These are phyloP conservation scores for Cercospora zeae-maydis DNA, from an alignment of 2,329 filamentous ascomycete species.

Conservation along the genomic window DNA sequence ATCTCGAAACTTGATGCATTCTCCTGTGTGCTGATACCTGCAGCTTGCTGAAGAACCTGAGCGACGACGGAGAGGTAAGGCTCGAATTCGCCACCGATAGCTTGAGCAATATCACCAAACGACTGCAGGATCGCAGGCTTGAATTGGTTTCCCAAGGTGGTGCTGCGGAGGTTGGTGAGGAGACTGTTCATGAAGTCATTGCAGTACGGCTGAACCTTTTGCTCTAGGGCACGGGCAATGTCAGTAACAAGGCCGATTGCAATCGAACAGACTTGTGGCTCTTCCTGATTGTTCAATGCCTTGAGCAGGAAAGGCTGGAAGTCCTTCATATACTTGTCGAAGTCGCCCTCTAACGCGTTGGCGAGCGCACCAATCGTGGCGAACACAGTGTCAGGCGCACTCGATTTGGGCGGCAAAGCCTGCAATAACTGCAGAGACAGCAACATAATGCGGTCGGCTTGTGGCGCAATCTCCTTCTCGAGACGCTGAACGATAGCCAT, in stretches of 20 bases:
- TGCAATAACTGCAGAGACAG: conserved; percentile 75
- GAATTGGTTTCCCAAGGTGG: conserved; percentile 87
- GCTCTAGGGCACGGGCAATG: conserved; percentile 85
- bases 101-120: conserved; percentile 95
- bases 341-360: conserved; percentile 86
- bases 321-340: conserved; percentile 94
- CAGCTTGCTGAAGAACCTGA: conserved; percentile 89
- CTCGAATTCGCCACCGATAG: conserved; percentile 88
- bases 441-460: conserved; percentile 92
- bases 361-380: conserved; percentile 88
- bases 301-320: conserved; percentile 92
- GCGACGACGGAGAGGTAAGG: conserved; percentile 89
- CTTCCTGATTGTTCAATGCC: conserved; percentile 91
- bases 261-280: conserved; percentile 90
- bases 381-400: conserved; percentile 90
- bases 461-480: conserved; percentile 84
- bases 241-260: conserved; percentile 97
- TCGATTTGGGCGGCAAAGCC: conserved; percentile 78
- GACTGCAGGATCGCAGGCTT: conserved; percentile 97
- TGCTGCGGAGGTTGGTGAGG: conserved; percentile 83
- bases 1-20: conserved; percentile 70
- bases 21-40: conserved; percentile 69
- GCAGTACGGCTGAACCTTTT: conserved; percentile 89
- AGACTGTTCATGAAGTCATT: conserved; percentile 98
- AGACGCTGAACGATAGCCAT: conserved; percentile 88